Evolutionary conservation across 2,329 filamentous ascomycete species (phyloP).

Genomic region (Cercospora sp.): DNA sequence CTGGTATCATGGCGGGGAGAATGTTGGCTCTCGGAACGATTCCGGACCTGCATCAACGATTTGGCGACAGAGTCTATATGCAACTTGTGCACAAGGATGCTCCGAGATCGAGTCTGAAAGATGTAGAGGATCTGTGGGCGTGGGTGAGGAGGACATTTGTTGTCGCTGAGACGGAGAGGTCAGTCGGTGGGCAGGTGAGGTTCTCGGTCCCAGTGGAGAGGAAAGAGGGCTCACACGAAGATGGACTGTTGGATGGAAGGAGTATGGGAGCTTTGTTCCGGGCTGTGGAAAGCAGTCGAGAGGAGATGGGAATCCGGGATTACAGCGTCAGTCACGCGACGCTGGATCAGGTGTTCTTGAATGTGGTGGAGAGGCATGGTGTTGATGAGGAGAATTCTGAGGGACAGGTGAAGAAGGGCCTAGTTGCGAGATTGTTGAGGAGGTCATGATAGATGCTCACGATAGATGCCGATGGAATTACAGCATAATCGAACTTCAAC

Average conservation of each 20-base stretch:
- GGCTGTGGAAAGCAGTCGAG: slow-evolving; percentile 67
- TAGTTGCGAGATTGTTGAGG: neutral
- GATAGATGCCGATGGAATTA: neutral
- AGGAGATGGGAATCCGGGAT: slow-evolving; percentile 70
- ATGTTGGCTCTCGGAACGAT: slow-evolving; percentile 82
- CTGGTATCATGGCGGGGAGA: slow-evolving; percentile 73
- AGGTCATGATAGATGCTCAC: neutral
- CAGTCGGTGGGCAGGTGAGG: slow-evolving; percentile 77
- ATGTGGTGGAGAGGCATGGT: slow-evolving; percentile 63
- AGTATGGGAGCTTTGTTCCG: slow-evolving; percentile 57
- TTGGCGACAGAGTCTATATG: slow-evolving; percentile 68
- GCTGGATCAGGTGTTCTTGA: slow-evolving; percentile 83
- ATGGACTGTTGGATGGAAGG: slow-evolving; percentile 19
- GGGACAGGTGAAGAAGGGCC: neutral
- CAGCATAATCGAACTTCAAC: neutral
- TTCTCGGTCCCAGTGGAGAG: slow-evolving; percentile 62
- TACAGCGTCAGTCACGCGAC: slow-evolving; percentile 83
- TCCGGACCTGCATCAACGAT: slow-evolving; percentile 66
- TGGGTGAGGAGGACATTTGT: slow-evolving; percentile 67
- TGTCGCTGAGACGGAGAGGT: slow-evolving; percentile 66
- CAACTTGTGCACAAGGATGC: slow-evolving; percentile 74
- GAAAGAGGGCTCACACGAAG: neutral
- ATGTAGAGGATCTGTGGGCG: slow-evolving; percentile 62
- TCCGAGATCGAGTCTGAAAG: slow-evolving; percentile 66
- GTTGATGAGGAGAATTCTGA: slow-evolving; percentile 26